Evolutionary conservation across 1,284 basidiomycete species (phyloP).

Genomic region (Pholiota adiposa): DNA sequence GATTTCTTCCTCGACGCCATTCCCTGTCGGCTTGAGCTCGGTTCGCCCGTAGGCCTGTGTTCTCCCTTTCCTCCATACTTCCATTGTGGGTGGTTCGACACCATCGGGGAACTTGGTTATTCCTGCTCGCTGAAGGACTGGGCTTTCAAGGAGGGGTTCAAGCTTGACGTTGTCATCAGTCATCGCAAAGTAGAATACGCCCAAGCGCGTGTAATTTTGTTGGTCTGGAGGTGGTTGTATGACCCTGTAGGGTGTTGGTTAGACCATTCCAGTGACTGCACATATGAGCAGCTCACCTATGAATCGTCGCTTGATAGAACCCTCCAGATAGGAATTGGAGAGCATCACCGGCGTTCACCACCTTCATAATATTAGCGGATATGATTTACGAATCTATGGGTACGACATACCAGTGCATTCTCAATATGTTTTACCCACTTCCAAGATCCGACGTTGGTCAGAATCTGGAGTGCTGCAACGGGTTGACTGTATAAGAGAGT

Average conservation of each 20-base stretch:
- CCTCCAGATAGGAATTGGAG: conserved; percentile 60
- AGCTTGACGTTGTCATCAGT: no score
- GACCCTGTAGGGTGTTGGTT: conserved; percentile 25
- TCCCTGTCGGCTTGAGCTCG: conserved; percentile 30
- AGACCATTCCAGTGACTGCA: not conserved
- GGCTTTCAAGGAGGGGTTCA: no score
- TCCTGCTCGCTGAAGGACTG: no score
- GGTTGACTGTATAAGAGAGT: no score
- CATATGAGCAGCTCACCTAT: conserved; percentile 31
- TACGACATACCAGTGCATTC: conserved; percentile 55
- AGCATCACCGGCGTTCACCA: no score
- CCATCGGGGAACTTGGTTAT: conserved; percentile 33
- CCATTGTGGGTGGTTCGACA: conserved; percentile 39
- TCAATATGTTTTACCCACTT: conserved; percentile 63
- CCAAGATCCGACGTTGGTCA: conserved; percentile 55
- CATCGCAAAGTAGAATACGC: no score
- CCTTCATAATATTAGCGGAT: conserved; percentile 17
- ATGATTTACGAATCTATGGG: not conserved
- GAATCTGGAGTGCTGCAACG: conserved; percentile 65
- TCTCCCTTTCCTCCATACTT: conserved; percentile 37
- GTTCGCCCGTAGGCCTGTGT: conserved; percentile 39
- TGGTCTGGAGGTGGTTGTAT: conserved; percentile 38
- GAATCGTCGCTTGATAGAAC: conserved; percentile 44
- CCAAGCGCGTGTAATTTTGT: no score
- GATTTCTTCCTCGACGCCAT: conserved; percentile 49